Evolutionary conservation across 2,329 filamentous ascomycete species (phyloP).

Genomic region (Chaetomiaceae sp.): DNA sequence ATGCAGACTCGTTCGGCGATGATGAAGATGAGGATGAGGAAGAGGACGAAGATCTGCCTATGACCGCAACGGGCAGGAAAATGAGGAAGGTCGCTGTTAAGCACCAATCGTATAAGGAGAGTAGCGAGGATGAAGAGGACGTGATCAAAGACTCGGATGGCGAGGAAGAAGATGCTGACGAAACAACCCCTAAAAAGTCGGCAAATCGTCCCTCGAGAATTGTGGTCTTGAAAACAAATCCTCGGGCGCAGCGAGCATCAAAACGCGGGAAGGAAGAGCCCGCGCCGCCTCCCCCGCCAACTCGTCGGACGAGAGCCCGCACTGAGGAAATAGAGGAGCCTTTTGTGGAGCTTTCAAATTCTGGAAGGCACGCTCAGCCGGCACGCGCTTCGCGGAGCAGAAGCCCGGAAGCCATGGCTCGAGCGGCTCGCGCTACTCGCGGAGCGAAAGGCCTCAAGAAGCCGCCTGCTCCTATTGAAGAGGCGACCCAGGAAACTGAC

Average conservation of each 20-base stretch:
- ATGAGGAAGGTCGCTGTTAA: conserved; percentile 43
- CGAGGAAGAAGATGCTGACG: conserved; percentile 39
- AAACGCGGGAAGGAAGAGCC: conserved; percentile 24
- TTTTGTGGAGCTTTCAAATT: conserved; percentile 55
- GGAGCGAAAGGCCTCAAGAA: conserved; percentile 49
- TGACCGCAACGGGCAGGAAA: conserved; percentile 41
- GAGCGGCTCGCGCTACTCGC: conserved; percentile 43
- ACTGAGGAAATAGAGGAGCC: conserved; percentile 53
- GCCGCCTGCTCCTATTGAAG: conserved; percentile 45
- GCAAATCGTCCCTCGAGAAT: conserved; percentile 25
- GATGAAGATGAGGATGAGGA: conserved; percentile 38
- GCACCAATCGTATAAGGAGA: conserved; percentile 45
- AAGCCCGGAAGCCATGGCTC: conserved; percentile 50
- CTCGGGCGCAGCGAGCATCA: conserved; percentile 6
- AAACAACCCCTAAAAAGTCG: conserved; percentile 12
- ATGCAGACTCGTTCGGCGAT: conserved; percentile 45
- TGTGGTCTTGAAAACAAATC: conserved; percentile 29
- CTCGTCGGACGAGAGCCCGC: conserved; percentile 50
- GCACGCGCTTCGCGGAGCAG: conserved; percentile 50
- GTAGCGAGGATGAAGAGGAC: conserved; percentile 37
- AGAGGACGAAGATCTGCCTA: conserved; percentile 35
- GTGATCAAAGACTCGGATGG: conserved; percentile 34
- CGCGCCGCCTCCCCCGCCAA: conserved; percentile 21
- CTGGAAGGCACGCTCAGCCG: conserved; percentile 52
- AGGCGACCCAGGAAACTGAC: conserved; percentile 51